phyloP scores from a whole-genome alignment of 805 yeast genomes.

The Candida coquimbonensis region DNA sequence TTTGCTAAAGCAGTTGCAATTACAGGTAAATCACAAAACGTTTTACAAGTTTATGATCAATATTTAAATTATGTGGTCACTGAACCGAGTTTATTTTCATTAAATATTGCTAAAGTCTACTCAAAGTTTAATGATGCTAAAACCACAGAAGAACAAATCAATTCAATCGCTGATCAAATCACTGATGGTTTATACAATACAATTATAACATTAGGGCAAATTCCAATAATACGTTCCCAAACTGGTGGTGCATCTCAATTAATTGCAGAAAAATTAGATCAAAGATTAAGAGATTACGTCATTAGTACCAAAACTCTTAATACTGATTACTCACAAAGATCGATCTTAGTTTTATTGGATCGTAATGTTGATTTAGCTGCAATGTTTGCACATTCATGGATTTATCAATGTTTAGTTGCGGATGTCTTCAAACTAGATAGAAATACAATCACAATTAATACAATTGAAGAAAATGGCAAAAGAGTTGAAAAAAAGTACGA shows the following conservation, averaged over 20 bases:
- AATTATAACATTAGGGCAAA: constrained; percentile 65
- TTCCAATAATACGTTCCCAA: constrained; percentile 89
- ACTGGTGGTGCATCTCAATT: constrained; percentile 94
- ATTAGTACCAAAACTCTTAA: constrained; percentile 43
- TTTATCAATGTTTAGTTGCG: constrained; percentile 91
- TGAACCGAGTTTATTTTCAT: constrained; percentile 83
- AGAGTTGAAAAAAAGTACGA: constrained; percentile 60
- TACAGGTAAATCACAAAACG: constrained; percentile 60
- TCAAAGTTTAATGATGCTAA: constrained; percentile 61
- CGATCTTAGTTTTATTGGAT: constrained; percentile 78
- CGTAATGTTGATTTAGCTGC: constrained; percentile 85
- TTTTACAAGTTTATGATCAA: constrained; percentile 90
- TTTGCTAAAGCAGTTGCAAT: constrained; percentile 78
- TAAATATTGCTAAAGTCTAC: constrained; percentile 63
- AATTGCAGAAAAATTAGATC: constrained; percentile 81
- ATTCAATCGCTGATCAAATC: constrained; percentile 55
- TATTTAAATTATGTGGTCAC: constrained; percentile 88
- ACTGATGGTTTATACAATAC: constrained; percentile 78
- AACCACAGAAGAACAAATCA: constrained; percentile 71
- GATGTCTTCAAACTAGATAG: constrained; percentile 81
- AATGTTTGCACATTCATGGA: constrained; percentile 97
- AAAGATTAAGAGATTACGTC: constrained; percentile 77
- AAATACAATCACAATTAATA: constrained; percentile 66
- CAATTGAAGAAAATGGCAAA: constrained; percentile 27
- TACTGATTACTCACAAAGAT: constrained; percentile 41